Evolutionary conservation across 106 monocot species (phyloP).

Genomic region (Dactylorhiza incarnata): DNA sequence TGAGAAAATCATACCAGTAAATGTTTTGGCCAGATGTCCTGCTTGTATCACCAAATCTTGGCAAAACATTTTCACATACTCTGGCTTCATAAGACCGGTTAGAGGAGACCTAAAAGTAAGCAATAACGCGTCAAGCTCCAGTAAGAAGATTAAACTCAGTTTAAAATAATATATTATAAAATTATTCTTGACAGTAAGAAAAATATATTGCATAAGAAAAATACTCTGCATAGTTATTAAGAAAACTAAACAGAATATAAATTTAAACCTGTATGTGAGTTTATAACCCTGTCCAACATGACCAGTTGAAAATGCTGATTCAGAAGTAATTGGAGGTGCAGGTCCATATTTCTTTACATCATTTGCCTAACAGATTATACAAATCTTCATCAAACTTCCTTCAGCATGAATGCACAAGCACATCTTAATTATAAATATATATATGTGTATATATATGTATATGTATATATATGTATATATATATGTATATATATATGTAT

Average conservation of each 20-base stretch:
- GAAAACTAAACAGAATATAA: neutral
- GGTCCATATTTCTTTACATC: constrained; percentile 28
- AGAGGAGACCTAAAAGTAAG: constrained; percentile 55
- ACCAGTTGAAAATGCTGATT: constrained; percentile 15
- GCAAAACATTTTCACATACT: constrained; percentile 81
- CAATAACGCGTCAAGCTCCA: neutral
- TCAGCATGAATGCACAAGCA: neutral
- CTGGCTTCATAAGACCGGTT: constrained; percentile 63
- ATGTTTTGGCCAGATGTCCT: constrained; percentile 42
- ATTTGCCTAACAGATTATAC: constrained; percentile 30
- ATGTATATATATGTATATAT: too few relatives aligned
- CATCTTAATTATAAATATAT: too few relatives aligned
- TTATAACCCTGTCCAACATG: constrained; percentile 34
- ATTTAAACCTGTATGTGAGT: constrained; percentile 60
- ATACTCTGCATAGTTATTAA: neutral
- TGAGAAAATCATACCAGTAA: constrained; percentile 31
- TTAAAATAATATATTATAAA: neutral
- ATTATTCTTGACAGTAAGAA: neutral
- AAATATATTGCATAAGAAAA: neutral
- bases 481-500: too few relatives aligned
- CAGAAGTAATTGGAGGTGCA: constrained; percentile 17
- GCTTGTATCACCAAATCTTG: constrained; percentile 61
- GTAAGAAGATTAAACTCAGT: neutral
- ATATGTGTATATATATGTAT: too few relatives aligned
- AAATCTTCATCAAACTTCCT: neutral